Evolutionary conservation across 208 protist genomes (phyloP).

Genomic region (Acanthamoeba culbertsoni): DNA sequence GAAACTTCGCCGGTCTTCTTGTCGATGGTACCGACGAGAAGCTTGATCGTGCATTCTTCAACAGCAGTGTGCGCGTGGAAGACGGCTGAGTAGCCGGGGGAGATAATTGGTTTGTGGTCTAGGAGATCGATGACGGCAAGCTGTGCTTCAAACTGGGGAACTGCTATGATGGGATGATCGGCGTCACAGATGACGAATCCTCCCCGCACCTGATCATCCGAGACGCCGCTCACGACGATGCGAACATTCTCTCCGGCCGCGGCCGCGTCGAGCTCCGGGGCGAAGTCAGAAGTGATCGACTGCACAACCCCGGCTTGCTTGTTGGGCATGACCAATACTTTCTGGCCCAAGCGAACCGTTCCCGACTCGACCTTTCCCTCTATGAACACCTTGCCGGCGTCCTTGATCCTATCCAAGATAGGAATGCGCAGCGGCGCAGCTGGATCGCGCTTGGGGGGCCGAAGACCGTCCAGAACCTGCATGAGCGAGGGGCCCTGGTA

Average conservation of each 20-base stretch:
- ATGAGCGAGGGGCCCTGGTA: conserved; percentile 92
- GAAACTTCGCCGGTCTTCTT: conserved; percentile 90
- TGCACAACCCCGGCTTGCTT: conserved; percentile 48
- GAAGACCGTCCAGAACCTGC: conserved; percentile 89
- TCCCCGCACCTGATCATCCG: conserved; percentile 53
- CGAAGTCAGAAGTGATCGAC: conserved; percentile 32
- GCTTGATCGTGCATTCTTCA: conserved; percentile 87
- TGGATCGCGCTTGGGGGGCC: conserved; percentile 85
- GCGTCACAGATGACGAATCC: conserved; percentile 44
- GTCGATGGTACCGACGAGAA: conserved; percentile 91
- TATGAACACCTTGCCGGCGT: conserved; percentile 91
- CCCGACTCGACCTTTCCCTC: conserved; percentile 95
- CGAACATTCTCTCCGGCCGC: conserved; percentile 92
- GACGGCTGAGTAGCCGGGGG: conserved; percentile 91
- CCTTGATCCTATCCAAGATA: conserved; percentile 94
- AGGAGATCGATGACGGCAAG: conserved; percentile 88
- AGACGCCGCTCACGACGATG: conserved; percentile 86
- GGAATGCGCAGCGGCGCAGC: conserved; percentile 92
- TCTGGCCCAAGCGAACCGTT: conserved; percentile 88
- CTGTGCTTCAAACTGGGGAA: conserved; percentile 93
- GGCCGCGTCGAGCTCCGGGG: conserved; percentile 89
- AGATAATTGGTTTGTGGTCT: conserved; percentile 94
- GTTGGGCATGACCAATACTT: conserved; percentile 82
- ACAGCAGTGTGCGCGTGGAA: conserved; percentile 93
- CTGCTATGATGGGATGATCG: conserved; percentile 72